These are phyloP conservation scores for Chaetomium strumarium DNA, from an alignment of 2,329 filamentous ascomycete genomes.

Conservation along the genomic window DNA sequence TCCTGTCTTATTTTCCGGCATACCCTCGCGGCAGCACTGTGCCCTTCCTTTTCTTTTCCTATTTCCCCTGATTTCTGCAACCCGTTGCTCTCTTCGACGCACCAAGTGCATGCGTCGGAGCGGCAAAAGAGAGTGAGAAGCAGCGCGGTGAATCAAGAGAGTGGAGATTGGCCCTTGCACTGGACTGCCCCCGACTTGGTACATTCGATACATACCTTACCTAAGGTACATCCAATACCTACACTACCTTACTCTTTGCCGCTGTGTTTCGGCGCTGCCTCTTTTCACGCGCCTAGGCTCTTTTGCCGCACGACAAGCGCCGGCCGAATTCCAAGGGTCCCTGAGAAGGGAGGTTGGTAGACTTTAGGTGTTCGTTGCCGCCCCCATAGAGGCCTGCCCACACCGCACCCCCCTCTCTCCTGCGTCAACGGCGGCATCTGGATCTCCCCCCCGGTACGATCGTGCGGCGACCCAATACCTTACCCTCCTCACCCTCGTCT, in stretches of 20 bases:
- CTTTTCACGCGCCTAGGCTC: constrained; percentile 13
- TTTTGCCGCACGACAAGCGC: constrained; percentile 34
- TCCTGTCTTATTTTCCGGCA: constrained; percentile 35
- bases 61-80: constrained; percentile 15
- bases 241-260: constrained; percentile 1
- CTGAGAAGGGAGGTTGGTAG: constrained; percentile 23
- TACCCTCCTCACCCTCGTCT: constrained; percentile 20
- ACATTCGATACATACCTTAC: no score
- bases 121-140: constrained; percentile 9
- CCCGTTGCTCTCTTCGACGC: constrained; percentile 5
- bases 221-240: background rate
- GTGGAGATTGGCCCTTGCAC: constrained; percentile 5
- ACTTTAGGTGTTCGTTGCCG: constrained; percentile 26
- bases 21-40: constrained; percentile 28
- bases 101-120: constrained; percentile 13
- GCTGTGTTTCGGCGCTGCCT: constrained; percentile 2
- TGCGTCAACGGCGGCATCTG: constrained; percentile 27
- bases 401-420: constrained; percentile 15
- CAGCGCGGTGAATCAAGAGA: constrained; percentile 2
- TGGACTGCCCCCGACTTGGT: background rate
- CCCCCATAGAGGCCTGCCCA: constrained; percentile 27
- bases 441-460: constrained; percentile 19
- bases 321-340: constrained; percentile 19
- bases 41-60: constrained; percentile 13
- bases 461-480: constrained; percentile 21